Evolutionary conservation across 225 moss, liverwort and hornwort genomes (phyloP), one percentile per base, ranked within the genome.

Genomic region (Lunularia cruciata): DNA sequence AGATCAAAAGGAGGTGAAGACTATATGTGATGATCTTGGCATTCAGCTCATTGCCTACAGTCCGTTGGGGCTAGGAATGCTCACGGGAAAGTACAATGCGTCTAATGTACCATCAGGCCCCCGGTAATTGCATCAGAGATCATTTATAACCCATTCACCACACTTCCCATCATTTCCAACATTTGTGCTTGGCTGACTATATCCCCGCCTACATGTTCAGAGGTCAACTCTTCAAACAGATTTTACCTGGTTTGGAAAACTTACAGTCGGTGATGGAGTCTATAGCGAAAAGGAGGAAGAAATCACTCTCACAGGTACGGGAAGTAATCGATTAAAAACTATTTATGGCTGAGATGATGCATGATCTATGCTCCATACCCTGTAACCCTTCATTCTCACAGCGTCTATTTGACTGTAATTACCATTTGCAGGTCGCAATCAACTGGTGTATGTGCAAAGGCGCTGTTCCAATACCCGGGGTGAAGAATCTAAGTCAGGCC

Each of bases 361-460:
- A n/a, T n/a, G n/a, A n/a, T n/a, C n/a, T n/a, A n/a, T n/a, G n/a
- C n/a, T n/a, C n/a, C n/a, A n/a, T n/a, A n/a, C n/a, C n/a, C n/a
- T n/a, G n/a, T n/a, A n/a, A n/a, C n/a, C n/a, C n/a, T n/a, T n/a
- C n/a, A n/a, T n/a, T n/a, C n/a, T n/a, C n/a, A n/a, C n/a, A n/a
- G n/a, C n/a, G n/a, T n/a, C n/a, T n/a, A n/a, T n/a, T n/a, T n/a
- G n/a, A n/a, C n/a, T n/a, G n/a, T n/a, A n/a, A n/a, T n/a, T n/a
- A n/a, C n/a, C n/a, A n/a, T 39, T 79, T 61, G 47, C 75, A 92
- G 94, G 86, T 96, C 52, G 96, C 96, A 8, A 87, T 96, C 69
- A 96, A 96, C 64, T 96, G 90, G 96, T 96, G 92, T 51, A 83
- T 96, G 40, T 90, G 92, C 61, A 96, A 96, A 79, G 96, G 96